Evolutionary conservation across 2,329 filamentous ascomycete species (phyloP), one percentile per base, ranked within the genome.

Genomic region (Aspergillus novofumigatus): DNA sequence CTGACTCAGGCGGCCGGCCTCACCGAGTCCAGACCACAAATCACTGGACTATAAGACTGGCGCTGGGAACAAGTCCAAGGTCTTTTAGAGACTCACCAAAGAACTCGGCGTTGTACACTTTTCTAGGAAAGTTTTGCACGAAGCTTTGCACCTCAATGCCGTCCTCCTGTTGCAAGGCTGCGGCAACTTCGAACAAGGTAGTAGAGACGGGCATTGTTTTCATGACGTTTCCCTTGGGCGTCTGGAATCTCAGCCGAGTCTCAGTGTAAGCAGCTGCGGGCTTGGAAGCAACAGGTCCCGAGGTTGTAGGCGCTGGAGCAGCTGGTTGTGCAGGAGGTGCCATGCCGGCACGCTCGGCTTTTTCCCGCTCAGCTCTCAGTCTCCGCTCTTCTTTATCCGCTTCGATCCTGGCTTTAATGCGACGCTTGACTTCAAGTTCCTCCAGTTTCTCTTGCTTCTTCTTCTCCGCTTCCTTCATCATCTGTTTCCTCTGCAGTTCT

Each of bases 61-160:
- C 92, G 60, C 91, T 96, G 5, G 94, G 94, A 3, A 93, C 87
- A 59, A 97, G 77, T 0, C 92, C 93, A 17, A 93, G 89, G 75
- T 99, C 94, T 77, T 95, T 95, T 55, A 99, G 76, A 4, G 92
- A 94, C 82, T 94, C 88, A 38, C 90, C 90, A 68, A 97, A 92
- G 72, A 96, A 94, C 80, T 87, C 73, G 79, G 78, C 69, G 61
- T 82, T 77, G 62, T 89, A 97, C 0, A 86, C 84, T 80, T 97
- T 96, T 69, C 85, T 86, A 0, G 94, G 94, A 67, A 95, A 97
- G 21, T 87, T 97, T 66, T 88, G 89, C 1, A 88, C 86, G 71
- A 99, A 97, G 65, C 86, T 91, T 25, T 80, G 83, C 14, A 95
- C 88, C 2, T 85, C 76, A 4, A 84, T 73, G 0, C 89, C 91